Base-by-base conservation (phyloP, 179 eudicot species). In the Amaranthus tricolor region DNA sequence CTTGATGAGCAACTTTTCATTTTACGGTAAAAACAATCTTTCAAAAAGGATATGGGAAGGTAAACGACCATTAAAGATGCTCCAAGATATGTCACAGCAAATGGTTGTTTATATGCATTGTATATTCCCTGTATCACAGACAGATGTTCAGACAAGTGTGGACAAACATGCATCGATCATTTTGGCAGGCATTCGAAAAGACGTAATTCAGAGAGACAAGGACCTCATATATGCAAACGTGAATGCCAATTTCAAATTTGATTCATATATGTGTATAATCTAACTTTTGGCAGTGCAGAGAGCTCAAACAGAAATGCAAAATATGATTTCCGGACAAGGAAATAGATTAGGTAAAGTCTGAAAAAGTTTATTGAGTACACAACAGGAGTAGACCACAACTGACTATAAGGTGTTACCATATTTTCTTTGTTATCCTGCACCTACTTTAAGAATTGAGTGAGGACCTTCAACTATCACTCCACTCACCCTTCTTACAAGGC, bases 51-150 rank as follows among this genome's bases (percentile, higher is more conserved):
- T 77, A 95, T 84, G 52, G 99, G 99, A 67, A 95, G 96, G 82
- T 91, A 95, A 79, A 95, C 88, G 68, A 93, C 97, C 99, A 95
- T 84, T 44, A 95, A 79, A 79, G 99, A 95, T 76, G 96, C 97
- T 78, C 99, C 99, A 69, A 95, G 92, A 86, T 95, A 95, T 48
- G 99, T 95, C 74, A 95, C 89, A 13, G 99, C 99, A 88, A 95
- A 95, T 62, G 99, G 99, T 84, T 95, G 99, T 80, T 88, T 90
- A 74, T 93, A 95, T 78, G 88, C 91, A 62, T 86, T 80, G 78
- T 82, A 95, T 79, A 95, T 95, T 58, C 72, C 93, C 99, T 95
- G 97, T 53, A 40, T 75, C 59, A 44, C 49, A 55, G 55, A 61
- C 15, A 68, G 55, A 19, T 74, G 74, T 73, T 73, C 55, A 74